Conservation (phyloP, 2,329 filamentous ascomycete genomes). For the Curvularia verruculosa region DNA sequence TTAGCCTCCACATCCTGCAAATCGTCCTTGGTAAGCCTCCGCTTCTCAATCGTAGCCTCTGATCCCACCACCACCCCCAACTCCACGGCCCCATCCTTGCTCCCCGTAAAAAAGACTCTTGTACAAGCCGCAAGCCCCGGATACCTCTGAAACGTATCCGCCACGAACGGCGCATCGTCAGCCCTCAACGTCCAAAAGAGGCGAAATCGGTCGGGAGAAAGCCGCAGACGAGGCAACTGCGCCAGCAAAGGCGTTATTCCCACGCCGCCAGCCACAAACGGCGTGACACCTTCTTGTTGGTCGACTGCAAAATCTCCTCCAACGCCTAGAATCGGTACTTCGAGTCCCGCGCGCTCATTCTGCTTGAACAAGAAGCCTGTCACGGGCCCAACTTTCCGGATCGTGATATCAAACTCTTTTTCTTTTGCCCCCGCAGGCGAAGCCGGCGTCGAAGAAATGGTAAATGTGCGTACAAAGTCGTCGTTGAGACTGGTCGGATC, state of each 20-base stretch:
- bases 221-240: slow-evolving; percentile 56
- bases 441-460: slow-evolving; percentile 68
- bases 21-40: slow-evolving; percentile 58
- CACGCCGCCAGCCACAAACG: slow-evolving; percentile 78
- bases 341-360: slow-evolving; percentile 58
- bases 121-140: slow-evolving; percentile 60
- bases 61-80: slow-evolving; percentile 40
- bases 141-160: slow-evolving; percentile 62
- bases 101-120: slow-evolving; percentile 69
- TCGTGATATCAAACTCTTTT: slow-evolving; percentile 72
- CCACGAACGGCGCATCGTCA: slow-evolving; percentile 67
- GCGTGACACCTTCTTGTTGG: slow-evolving; percentile 49
- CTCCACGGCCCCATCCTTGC: slow-evolving; percentile 11
- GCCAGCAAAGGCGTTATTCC: slow-evolving; percentile 83
- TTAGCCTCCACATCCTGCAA: slow-evolving; percentile 40
- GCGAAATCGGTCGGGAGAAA: slow-evolving; percentile 48
- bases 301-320: slow-evolving; percentile 67
- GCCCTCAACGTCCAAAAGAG: slow-evolving; percentile 72
- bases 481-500: slow-evolving; percentile 83
- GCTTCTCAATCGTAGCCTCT: slow-evolving; percentile 47
- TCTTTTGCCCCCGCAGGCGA: slow-evolving; percentile 9
- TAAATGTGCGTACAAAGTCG: slow-evolving; percentile 84
- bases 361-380: slow-evolving; percentile 69
- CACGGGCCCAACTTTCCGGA: slow-evolving; percentile 70
- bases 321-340: slow-evolving; percentile 73